A percentile compares a stretch with the other conserved stretches of the same genome.
phyloP scores from a whole-genome alignment of 2,329 filamentous ascomycete genomes.

The Myotisia sp. region DNA sequence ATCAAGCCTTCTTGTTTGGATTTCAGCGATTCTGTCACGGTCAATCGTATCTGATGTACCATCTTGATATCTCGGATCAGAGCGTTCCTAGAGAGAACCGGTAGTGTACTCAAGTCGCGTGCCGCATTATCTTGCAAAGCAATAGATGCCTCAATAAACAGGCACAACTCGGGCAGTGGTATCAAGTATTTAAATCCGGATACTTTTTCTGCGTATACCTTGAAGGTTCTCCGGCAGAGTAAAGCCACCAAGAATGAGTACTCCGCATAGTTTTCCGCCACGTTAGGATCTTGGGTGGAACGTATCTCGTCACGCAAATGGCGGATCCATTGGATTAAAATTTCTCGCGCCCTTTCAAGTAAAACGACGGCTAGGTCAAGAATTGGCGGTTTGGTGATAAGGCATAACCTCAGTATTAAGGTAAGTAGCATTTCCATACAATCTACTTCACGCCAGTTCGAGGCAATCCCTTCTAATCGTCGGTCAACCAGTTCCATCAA shows the following conservation, averaged over 20 bases:
- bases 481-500: conserved; percentile 36
- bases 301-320: conserved; percentile 35
- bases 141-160: conserved; percentile 14
- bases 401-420: conserved; percentile 31
- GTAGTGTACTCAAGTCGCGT: conserved; percentile 22
- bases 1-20: conserved; percentile 18
- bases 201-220: conserved; percentile 7
- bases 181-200: conserved; percentile 4
- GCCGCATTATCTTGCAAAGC: conserved; percentile 34
- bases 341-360: conserved; percentile 29
- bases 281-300: conserved; percentile 24
- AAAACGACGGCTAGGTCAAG: conserved; percentile 16
- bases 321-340: conserved; percentile 38
- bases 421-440: conserved; percentile 46
- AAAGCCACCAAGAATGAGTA: conserved; percentile 11
- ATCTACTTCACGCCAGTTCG: conserved; percentile 46
- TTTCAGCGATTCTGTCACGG: conserved; percentile 26
- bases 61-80: conserved; percentile 37
- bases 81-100: conserved; percentile 23
- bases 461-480: conserved; percentile 34
- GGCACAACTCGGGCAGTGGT: conserved; percentile 1
- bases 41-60: conserved; percentile 22
- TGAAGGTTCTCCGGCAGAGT: conserved; percentile 12
- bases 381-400: conserved; percentile 16
- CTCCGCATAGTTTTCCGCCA: conserved; percentile 12